Conservation (phyloP, 2,329 filamentous ascomycete genomes). For the Ophiostoma sp. region DNA sequence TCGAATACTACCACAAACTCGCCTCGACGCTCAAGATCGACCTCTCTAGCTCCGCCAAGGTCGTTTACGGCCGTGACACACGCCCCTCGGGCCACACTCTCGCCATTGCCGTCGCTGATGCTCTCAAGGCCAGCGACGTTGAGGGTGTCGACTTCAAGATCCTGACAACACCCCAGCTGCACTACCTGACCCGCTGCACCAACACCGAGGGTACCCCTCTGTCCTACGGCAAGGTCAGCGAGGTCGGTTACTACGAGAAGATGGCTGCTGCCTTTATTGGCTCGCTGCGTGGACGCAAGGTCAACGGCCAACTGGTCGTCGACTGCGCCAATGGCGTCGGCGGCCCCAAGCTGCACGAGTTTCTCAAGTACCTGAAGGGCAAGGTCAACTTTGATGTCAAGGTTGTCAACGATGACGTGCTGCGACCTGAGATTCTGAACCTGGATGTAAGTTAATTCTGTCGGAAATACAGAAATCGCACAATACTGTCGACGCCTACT, state of each 20-base stretch:
- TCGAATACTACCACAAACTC: conserved; percentile 69
- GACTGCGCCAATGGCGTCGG: conserved; percentile 97
- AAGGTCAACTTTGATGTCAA: conserved; percentile 67
- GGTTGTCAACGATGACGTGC: conserved; percentile 87
- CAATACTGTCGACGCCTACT: conserved; percentile 43
- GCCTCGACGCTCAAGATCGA: conserved; percentile 72
- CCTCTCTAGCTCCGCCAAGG: conserved; percentile 62
- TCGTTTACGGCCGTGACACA: conserved; percentile 88
- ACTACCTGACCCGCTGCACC: conserved; percentile 90
- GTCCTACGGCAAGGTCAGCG: conserved; percentile 82
- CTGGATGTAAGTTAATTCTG: conserved; percentile 45
- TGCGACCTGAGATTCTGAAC: conserved; percentile 84
- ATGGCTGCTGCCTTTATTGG: conserved; percentile 76
- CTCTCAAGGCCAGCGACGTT: conserved; percentile 68
- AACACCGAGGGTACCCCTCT: conserved; percentile 87
- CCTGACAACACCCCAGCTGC: conserved; percentile 93
- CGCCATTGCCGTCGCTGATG: conserved; percentile 70
- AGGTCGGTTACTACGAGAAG: conserved; percentile 94
- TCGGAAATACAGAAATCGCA: no score
- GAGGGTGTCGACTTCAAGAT: conserved; percentile 81
- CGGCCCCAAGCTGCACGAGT: conserved; percentile 79
- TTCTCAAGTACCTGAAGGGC: conserved; percentile 72
- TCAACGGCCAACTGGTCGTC: conserved; percentile 69
- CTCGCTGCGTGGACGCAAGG: conserved; percentile 70
- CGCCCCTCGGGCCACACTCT: conserved; percentile 84